A percentile compares a stretch with the other conserved stretches of the same genome.
Evolutionary conservation across 169 alveolate species (phyloP).

Genomic region (Besnoitia besnoiti): DNA sequence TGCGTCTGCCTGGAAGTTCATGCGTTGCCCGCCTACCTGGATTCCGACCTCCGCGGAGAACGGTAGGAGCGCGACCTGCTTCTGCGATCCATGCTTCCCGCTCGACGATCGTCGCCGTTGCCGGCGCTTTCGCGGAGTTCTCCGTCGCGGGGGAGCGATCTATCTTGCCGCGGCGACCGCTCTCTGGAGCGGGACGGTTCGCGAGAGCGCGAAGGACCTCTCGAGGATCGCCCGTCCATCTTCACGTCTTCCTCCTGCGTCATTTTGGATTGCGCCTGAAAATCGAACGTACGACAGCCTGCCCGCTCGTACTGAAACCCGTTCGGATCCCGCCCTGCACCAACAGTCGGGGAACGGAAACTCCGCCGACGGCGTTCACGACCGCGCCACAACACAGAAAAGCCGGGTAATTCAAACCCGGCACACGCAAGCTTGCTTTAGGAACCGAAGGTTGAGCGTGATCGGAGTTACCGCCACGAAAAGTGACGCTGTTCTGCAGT

Average conservation of each 20-base stretch:
- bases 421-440: too few species aligned
- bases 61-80: constrained; percentile 36
- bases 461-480: too few species aligned
- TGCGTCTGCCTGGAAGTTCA: too few species aligned
- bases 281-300: too few species aligned
- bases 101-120: constrained; percentile 25
- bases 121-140: not conserved
- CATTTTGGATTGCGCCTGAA: not conserved
- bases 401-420: too few species aligned
- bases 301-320: too few species aligned
- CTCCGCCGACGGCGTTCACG: too few species aligned
- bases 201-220: constrained; percentile 15
- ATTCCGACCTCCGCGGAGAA: not conserved
- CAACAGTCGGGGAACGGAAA: too few species aligned
- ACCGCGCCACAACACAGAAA: too few species aligned
- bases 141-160: constrained; percentile 1
- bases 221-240: constrained; percentile 9
- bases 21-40: not conserved
- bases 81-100: not conserved
- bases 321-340: too few species aligned
- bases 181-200: constrained; percentile 13
- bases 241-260: constrained; percentile 17
- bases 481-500: too few species aligned
- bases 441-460: too few species aligned
- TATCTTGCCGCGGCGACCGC: constrained; percentile 24